phyloP scores from a whole-genome alignment of 2,329 filamentous ascomycete genomes.

The Aspergillus sclerotialis region DNA sequence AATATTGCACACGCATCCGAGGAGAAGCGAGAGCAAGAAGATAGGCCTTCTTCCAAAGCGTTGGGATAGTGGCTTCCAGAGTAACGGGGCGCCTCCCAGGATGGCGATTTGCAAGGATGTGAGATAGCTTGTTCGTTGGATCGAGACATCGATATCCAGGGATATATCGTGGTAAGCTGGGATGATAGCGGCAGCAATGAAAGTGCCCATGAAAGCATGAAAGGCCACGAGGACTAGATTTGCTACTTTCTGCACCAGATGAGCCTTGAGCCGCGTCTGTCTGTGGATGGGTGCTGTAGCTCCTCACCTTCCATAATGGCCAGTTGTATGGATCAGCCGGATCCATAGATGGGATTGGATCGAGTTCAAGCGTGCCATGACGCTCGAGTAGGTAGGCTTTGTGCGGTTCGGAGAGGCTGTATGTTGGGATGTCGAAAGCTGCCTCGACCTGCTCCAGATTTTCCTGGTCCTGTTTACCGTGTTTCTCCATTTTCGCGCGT shows the following conservation, averaged over 20 bases:
- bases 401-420: slow-evolving; percentile 18
- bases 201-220: slow-evolving; percentile 53
- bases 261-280: neutral
- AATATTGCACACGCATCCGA: slow-evolving; percentile 34
- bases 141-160: slow-evolving; percentile 40
- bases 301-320: slow-evolving; percentile 46
- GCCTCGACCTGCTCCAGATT: too few species aligned
- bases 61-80: slow-evolving; percentile 2
- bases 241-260: slow-evolving; percentile 7
- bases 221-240: slow-evolving; percentile 40
- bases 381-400: slow-evolving; percentile 44
- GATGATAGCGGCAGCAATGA: slow-evolving; percentile 50
- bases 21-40: slow-evolving; percentile 1
- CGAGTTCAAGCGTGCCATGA: slow-evolving; percentile 48
- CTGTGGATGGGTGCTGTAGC: neutral
- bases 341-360: slow-evolving; percentile 44
- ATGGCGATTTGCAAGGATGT: slow-evolving; percentile 51
- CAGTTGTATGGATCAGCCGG: slow-evolving; percentile 51
- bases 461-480: too few species aligned
- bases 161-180: slow-evolving; percentile 48
- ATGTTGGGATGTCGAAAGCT: too few species aligned
- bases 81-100: slow-evolving; percentile 39
- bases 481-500: too few species aligned
- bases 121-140: slow-evolving; percentile 48
- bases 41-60: slow-evolving; percentile 2